phyloP scores from a whole-genome alignment of 2,329 filamentous ascomycete species.

The Nigrospora osmanthi region DNA sequence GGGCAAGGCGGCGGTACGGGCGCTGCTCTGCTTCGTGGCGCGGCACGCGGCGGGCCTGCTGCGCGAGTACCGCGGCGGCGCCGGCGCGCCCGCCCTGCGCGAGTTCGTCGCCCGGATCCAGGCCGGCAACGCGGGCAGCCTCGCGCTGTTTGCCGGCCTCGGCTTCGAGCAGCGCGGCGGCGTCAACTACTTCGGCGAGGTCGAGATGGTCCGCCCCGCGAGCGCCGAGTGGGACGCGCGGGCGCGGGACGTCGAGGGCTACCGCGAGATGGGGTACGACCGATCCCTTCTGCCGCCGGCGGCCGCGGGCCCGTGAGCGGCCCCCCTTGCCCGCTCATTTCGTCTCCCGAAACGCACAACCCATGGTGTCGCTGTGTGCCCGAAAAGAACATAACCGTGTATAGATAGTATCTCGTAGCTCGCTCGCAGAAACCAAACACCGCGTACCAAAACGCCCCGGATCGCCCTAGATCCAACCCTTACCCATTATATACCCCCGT shows the following conservation, averaged over 20 bases:
- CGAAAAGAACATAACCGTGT: too few species aligned
- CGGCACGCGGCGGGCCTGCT: slow-evolving; percentile 46
- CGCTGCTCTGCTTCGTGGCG: slow-evolving; percentile 63
- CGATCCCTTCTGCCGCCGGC: background rate
- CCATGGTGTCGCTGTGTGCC: too few species aligned
- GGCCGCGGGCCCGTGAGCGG: background rate
- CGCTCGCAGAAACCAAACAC: too few species aligned
- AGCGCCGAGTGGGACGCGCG: background rate
- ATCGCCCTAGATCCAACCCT: too few species aligned
- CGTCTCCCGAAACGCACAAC: too few species aligned
- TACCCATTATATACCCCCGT: too few species aligned
- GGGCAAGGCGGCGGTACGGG: slow-evolving; percentile 42
- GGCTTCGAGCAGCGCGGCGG: slow-evolving; percentile 43
- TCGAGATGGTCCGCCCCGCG: slow-evolving; percentile 30
- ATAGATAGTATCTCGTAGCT: too few species aligned
- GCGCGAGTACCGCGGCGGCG: slow-evolving; percentile 35
- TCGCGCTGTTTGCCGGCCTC: slow-evolving; percentile 40
- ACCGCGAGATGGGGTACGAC: slow-evolving; percentile 7
- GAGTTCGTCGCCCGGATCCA: slow-evolving; percentile 53
- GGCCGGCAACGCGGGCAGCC: slow-evolving; percentile 43
- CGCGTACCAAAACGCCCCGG: too few species aligned
- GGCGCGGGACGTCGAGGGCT: background rate
- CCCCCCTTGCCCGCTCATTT: too few species aligned
- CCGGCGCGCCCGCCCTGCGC: slow-evolving; percentile 23
- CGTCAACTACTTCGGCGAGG: slow-evolving; percentile 53